Conservation (phyloP, 352 stramenopile species). For the Globisporangium sylvaticum region DNA sequence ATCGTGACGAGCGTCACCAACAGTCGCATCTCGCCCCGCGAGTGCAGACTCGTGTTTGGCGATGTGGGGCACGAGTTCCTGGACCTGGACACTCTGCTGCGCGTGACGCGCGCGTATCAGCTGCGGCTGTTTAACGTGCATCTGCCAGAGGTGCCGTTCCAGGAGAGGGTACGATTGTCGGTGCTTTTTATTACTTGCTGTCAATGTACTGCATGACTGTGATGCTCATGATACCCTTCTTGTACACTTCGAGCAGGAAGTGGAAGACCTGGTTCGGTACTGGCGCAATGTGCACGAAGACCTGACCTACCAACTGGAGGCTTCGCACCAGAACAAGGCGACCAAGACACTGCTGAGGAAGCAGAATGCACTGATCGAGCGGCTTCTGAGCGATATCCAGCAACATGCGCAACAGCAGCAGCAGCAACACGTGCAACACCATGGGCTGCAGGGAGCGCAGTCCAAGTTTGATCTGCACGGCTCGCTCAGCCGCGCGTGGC, state of each 20-base stretch:
- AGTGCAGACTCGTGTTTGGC: slow-evolving; percentile 63
- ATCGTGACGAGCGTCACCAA: slow-evolving; percentile 63
- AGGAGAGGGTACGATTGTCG: slow-evolving; percentile 24
- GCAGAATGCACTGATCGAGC: slow-evolving; percentile 54
- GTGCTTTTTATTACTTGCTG: not conserved
- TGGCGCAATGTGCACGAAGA: slow-evolving; percentile 50
- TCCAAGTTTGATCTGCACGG: slow-evolving; percentile 8
- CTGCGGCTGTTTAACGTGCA: slow-evolving; percentile 47
- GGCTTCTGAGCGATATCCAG: slow-evolving; percentile 34
- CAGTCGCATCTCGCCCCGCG: slow-evolving; percentile 35
- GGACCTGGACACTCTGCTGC: slow-evolving; percentile 48
- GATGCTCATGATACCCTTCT: not conserved
- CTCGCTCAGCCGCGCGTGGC: slow-evolving; percentile 36
- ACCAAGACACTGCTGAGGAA: slow-evolving; percentile 58
- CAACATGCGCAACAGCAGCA: slow-evolving; percentile 19
- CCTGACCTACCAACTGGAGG: slow-evolving; percentile 47
- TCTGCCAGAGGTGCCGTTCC: slow-evolving; percentile 43
- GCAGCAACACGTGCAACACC: slow-evolving; percentile 14
- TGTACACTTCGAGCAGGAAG: slow-evolving; percentile 22
- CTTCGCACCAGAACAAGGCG: slow-evolving; percentile 55
- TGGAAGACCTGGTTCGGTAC: slow-evolving; percentile 64
- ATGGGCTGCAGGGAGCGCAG: slow-evolving; percentile 4
- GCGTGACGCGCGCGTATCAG: slow-evolving; percentile 55
- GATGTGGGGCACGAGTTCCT: slow-evolving; percentile 62
- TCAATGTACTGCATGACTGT: not conserved